Evolutionary conservation across 495 filamentous ascomycete genomes (phyloP).

Genomic region (Neurospora sp.): DNA sequence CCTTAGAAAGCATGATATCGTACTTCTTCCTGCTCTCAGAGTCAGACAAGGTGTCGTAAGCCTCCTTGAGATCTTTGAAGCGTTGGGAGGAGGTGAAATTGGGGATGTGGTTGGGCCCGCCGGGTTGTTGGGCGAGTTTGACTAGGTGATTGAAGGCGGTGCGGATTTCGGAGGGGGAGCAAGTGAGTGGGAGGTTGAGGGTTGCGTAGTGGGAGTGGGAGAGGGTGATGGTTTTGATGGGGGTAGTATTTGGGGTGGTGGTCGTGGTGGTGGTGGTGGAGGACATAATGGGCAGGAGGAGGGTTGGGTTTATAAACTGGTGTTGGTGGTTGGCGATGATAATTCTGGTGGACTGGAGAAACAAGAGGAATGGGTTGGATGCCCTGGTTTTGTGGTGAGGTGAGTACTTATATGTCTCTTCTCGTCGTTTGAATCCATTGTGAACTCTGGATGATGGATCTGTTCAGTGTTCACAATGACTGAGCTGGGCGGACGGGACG

Average conservation of each 20-base stretch:
- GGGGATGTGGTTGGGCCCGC: neutral
- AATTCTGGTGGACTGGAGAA: neutral
- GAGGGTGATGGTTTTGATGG: neutral
- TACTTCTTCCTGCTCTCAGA: neutral
- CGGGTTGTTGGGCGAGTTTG: neutral
- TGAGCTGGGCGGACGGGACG: neutral
- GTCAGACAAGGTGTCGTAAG: neutral
- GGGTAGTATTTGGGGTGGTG: neutral
- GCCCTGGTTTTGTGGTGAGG: neutral
- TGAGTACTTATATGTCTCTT: neutral
- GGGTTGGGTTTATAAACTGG: neutral
- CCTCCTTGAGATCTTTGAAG: neutral
- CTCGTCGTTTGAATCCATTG: neutral
- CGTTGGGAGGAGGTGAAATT: neutral
- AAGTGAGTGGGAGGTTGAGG: neutral
- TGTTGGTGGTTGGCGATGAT: neutral
- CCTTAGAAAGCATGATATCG: neutral
- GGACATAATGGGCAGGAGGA: neutral
- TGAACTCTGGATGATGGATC: neutral
- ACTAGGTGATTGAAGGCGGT: neutral
- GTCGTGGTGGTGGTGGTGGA: neutral
- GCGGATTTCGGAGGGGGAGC: neutral
- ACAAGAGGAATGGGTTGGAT: neutral
- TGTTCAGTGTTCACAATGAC: neutral
- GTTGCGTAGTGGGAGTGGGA: neutral